phyloP scores from a whole-genome alignment of 768 basidiomycete genomes.

The Boletus barrowsii region DNA sequence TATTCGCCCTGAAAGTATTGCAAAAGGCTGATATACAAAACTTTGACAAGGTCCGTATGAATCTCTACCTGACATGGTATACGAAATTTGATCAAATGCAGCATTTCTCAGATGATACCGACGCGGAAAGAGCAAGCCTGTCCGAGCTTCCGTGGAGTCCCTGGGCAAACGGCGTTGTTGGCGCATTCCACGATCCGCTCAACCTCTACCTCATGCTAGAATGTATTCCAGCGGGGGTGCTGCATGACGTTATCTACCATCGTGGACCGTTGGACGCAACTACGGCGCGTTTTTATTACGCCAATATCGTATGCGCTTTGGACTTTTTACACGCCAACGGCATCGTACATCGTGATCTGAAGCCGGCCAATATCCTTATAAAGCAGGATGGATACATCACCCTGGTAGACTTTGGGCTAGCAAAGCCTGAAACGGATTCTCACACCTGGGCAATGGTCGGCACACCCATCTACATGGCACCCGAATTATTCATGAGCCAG shows the following conservation, averaged over 20 bases:
- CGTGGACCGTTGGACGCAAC: slow-evolving; percentile 31
- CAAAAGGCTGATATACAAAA: slow-evolving; percentile 35
- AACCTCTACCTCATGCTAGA: slow-evolving; percentile 54
- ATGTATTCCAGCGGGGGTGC: slow-evolving; percentile 43
- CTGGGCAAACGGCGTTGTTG: slow-evolving; percentile 47
- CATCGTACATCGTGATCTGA: slow-evolving; percentile 55
- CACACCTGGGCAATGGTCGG: slow-evolving; percentile 38
- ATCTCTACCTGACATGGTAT: background rate
- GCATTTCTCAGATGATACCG: slow-evolving; percentile 30
- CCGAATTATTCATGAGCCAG: slow-evolving; percentile 38
- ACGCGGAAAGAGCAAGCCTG: slow-evolving; percentile 43
- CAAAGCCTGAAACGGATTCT: slow-evolving; percentile 20
- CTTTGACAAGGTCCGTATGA: slow-evolving; percentile 28
- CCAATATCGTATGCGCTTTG: slow-evolving; percentile 51
- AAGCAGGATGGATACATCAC: slow-evolving; percentile 54
- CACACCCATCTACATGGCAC: slow-evolving; percentile 48
- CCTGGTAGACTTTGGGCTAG: slow-evolving; percentile 51
- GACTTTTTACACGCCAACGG: slow-evolving; percentile 42
- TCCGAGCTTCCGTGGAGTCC: slow-evolving; percentile 49
- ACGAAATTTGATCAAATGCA: slow-evolving; percentile 7
- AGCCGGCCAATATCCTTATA: slow-evolving; percentile 57
- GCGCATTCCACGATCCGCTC: slow-evolving; percentile 42
- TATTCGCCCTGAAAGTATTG: slow-evolving; percentile 48
- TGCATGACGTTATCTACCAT: slow-evolving; percentile 37
- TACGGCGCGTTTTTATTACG: slow-evolving; percentile 48